These are phyloP conservation scores for Salix suchowensis DNA, from an alignment of 345 rosid species.

Conservation along the genomic window DNA sequence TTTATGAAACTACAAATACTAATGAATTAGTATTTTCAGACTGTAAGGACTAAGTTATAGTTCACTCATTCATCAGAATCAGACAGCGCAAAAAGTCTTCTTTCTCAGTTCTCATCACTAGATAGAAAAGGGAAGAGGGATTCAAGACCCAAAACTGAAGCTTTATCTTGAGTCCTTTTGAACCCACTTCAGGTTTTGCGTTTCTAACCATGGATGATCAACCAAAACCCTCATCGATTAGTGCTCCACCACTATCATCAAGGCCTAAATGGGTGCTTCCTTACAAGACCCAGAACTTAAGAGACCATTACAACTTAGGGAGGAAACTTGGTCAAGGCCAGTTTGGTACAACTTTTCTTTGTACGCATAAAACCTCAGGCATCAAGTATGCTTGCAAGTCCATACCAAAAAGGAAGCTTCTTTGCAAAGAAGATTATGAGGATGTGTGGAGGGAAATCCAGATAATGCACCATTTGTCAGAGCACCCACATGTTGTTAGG, in stretches of 20 bases:
- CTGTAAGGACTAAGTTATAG: too few relatives aligned
- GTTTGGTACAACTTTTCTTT: slow-evolving; percentile 68
- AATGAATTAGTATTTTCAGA: not conserved
- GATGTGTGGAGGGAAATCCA: slow-evolving; percentile 85
- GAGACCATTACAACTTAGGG: slow-evolving; percentile 46
- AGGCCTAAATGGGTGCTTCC: slow-evolving; percentile 21
- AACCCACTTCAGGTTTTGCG: not conserved
- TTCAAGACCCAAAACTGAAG: not conserved
- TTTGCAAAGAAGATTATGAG: slow-evolving; percentile 65
- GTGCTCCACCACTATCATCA: not conserved
- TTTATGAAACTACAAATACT: not conserved
- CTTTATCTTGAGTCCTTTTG: not conserved
- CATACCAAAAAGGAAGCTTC: slow-evolving; percentile 68
- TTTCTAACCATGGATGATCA: slow-evolving; percentile 3
- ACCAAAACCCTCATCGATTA: not conserved
- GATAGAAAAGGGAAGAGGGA: not conserved
- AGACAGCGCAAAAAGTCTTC: not conserved
- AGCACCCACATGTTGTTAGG: slow-evolving; percentile 56
- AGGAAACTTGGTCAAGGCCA: slow-evolving; percentile 70
- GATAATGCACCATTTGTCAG: slow-evolving; percentile 82
- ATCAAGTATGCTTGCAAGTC: slow-evolving; percentile 66
- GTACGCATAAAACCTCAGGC: slow-evolving; percentile 49
- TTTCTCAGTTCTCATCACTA: not conserved
- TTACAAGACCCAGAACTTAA: slow-evolving; percentile 11
- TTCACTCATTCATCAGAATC: not conserved